Percentiles rank a stretch among this genome's conserved stretches.
phyloP scores from a whole-genome alignment of 1,284 basidiomycete species.

The Amanita bisporigera region DNA sequence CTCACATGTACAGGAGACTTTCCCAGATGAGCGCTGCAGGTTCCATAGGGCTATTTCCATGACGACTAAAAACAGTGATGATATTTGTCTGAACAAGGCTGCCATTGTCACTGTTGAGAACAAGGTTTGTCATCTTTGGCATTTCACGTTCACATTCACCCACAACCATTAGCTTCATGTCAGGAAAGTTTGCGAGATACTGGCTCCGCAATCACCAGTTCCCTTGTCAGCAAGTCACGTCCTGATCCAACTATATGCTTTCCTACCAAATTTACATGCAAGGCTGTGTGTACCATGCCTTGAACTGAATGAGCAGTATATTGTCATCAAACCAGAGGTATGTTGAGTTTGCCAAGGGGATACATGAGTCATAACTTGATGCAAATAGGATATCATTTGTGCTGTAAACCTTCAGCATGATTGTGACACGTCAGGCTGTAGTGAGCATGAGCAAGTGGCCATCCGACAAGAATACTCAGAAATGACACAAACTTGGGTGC shows the following conservation, averaged over 20 bases:
- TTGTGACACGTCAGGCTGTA: conserved; percentile 18
- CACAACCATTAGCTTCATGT: neutral
- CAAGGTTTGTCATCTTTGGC: conserved; percentile 12
- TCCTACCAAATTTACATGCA: conserved; percentile 10
- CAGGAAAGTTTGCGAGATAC: neutral
- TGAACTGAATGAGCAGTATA: conserved; percentile 1
- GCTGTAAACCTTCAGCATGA: conserved; percentile 36
- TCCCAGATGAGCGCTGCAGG: neutral
- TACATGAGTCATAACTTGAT: neutral
- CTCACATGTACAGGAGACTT: neutral
- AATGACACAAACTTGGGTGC: neutral
- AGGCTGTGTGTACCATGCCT: conserved; percentile 14
- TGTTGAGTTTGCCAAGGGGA: neutral
- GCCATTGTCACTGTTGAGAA: conserved; percentile 4
- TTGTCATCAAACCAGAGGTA: neutral
- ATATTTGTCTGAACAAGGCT: neutral
- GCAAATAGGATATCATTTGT: conserved; percentile 28
- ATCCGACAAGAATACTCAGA: conserved; percentile 10
- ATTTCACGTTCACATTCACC: conserved; percentile 12
- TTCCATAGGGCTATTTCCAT: neutral
- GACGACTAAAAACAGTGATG: neutral
- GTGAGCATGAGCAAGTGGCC: neutral
- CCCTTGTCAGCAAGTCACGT: conserved; percentile 4
- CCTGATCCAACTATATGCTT: conserved; percentile 10
- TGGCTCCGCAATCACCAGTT: neutral